phyloP scores from a whole-genome alignment of 192 early-diverging fungal genomes.

The Dispira simplex region DNA sequence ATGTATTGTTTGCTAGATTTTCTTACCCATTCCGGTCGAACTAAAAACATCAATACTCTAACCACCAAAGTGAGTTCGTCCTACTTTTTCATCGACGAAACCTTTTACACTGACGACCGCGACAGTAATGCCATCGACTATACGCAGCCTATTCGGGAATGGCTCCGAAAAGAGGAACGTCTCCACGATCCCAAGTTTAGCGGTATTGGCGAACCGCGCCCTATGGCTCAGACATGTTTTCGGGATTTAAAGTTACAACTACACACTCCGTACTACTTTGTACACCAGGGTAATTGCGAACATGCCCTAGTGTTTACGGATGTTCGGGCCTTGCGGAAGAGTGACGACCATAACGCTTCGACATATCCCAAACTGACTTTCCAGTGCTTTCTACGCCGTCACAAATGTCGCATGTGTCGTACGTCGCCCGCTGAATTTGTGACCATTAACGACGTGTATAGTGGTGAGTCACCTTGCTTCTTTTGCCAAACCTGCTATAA shows the following conservation, averaged over 20 bases:
- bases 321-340: constrained; percentile 24
- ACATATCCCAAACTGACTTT: constrained; percentile 37
- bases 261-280: constrained; percentile 50
- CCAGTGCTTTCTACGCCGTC: constrained; percentile 29
- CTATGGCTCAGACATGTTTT: constrained; percentile 45
- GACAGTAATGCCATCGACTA: constrained; percentile 43
- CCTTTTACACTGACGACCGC: constrained; percentile 57
- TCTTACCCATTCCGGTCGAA: constrained; percentile 25
- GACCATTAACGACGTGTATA: constrained; percentile 50
- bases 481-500: constrained; percentile 58
- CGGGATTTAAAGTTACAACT: constrained; percentile 43
- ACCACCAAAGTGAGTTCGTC: constrained; percentile 38
- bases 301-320: constrained; percentile 55
- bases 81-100: constrained; percentile 63
- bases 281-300: constrained; percentile 68
- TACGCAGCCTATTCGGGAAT: constrained; percentile 51
- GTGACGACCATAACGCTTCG: constrained; percentile 33
- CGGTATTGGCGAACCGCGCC: constrained; percentile 23
- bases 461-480: constrained; percentile 47
- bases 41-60: constrained; percentile 26
- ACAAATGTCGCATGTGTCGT: constrained; percentile 49
- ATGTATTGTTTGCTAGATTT: constrained; percentile 58
- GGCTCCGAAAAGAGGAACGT: constrained; percentile 39
- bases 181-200: constrained; percentile 27
- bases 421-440: constrained; percentile 40